Evolutionary conservation across 106 monocot genomes (phyloP), one percentile per base, ranked within the genome.

Genomic region (Dioscorea alata): DNA sequence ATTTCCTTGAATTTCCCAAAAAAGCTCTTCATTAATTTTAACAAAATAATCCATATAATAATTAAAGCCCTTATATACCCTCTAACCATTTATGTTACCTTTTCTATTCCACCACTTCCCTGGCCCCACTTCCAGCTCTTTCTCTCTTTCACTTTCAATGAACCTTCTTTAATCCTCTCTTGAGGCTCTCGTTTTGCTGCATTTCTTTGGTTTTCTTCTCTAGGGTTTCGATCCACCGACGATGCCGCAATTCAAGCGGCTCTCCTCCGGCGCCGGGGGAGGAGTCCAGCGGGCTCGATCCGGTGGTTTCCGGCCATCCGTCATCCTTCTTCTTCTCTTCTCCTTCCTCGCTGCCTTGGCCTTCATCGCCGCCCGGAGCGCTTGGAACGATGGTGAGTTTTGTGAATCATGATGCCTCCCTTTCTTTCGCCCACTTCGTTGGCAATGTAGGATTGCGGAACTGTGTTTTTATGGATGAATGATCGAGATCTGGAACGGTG

Each of bases 181-280:
- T 10, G 0, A 42, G 42, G 5, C 42, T 28, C 42, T 42, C 42
- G 42, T 5, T 42, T 42, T 5, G 10, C 10, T 10, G 6, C 42
- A 0, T 42, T 10, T 42, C 28, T 42, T 42, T 42, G 42, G 42
- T 42, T 42, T 5, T 42, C 42, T 42, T 10, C 42, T 54, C 54
- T 54, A 54, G 54, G 54, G 54, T 54, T 54, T 54, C 18, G 54
- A 54, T 54, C 49, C 49, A 63, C 14, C 63, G 20, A 49, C 48
- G 25, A 82, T 77, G 81, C 70, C 78, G 15, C 65, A 49, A 24
- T 22, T 74, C 74, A 83, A 71, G 74, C 82, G 82, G 49, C 54
- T 62, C 58, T 61, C 67, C 50, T 52, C 69, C 35, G 66, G 69
- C 51, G 53, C n/a, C 61, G 72, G 67, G 10, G 48, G 63, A 58